Conservation (phyloP, 176 grass and related monocot species). For the Carex myosuroides region DNA sequence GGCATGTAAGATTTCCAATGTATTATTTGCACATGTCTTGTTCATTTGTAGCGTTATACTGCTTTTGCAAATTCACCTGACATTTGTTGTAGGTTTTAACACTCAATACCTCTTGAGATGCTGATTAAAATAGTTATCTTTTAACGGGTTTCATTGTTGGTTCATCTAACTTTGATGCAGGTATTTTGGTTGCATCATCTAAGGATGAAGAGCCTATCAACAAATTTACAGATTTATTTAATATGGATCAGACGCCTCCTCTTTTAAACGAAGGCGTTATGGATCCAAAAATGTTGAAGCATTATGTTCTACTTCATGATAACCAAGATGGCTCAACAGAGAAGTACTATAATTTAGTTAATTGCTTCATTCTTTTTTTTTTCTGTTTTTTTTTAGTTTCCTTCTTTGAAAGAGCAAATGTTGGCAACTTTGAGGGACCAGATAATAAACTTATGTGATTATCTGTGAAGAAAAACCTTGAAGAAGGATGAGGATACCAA, state of each 20-base stretch:
- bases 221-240: constrained; percentile 87
- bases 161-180: constrained; percentile 43
- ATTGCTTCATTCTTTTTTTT: constrained; percentile 22
- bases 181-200: constrained; percentile 88
- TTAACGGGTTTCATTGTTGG: constrained; percentile 5
- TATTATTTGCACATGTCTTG: constrained; percentile 4
- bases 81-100: neutral
- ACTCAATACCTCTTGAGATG: neutral
- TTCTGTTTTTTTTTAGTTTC: neutral
- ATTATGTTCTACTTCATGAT: constrained; percentile 92
- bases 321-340: constrained; percentile 87
- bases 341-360: constrained; percentile 48
- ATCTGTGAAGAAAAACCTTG: neutral
- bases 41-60: neutral
- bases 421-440: neutral
- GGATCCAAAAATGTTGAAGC: constrained; percentile 97
- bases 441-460: neutral
- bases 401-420: neutral
- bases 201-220: constrained; percentile 87
- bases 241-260: constrained; percentile 68
- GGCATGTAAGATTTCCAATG: constrained; percentile 67
- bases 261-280: constrained; percentile 93
- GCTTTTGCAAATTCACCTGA: neutral
- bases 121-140: neutral
- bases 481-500: neutral